Conservation (phyloP, 768 basidiomycete genomes). For the Boletus tomentosulus region DNA sequence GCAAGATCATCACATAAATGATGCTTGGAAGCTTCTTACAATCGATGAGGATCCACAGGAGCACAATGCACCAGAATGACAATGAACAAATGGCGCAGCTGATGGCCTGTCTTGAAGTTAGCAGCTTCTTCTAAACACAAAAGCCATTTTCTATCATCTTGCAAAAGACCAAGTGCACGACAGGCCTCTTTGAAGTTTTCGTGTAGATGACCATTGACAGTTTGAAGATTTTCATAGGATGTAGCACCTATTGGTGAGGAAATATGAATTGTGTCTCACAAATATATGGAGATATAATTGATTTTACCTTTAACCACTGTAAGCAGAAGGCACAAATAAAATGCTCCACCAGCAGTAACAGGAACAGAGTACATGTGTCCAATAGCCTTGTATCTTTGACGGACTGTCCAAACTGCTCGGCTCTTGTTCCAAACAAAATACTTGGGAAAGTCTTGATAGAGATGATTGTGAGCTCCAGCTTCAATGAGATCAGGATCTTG, state of each 20-base stretch:
- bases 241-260: no score
- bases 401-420: slow-evolving; percentile 24
- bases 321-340: slow-evolving; percentile 39
- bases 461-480: slow-evolving; percentile 9
- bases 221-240: background rate
- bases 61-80: slow-evolving; percentile 35
- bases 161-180: no score
- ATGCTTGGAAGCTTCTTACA: background rate
- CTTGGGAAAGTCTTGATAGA: slow-evolving; percentile 35
- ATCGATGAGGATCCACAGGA: slow-evolving; percentile 28
- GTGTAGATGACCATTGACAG: no score
- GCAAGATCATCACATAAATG: no score
- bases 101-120: no score
- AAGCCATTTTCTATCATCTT: no score
- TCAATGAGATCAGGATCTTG: no score
- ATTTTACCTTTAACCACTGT: slow-evolving; percentile 29
- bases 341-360: slow-evolving; percentile 32
- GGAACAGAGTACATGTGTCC: slow-evolving; percentile 8
- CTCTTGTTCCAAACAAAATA: slow-evolving; percentile 26
- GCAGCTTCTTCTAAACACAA: no score
- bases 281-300: no score
- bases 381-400: slow-evolving; percentile 17
- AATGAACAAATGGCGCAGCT: slow-evolving; percentile 32
- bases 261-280: no score
- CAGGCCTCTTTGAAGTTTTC: no score